phyloP scores from a whole-genome alignment of 225 moss, liverwort and hornwort species.

The Rhytidiadelphus loreus region DNA sequence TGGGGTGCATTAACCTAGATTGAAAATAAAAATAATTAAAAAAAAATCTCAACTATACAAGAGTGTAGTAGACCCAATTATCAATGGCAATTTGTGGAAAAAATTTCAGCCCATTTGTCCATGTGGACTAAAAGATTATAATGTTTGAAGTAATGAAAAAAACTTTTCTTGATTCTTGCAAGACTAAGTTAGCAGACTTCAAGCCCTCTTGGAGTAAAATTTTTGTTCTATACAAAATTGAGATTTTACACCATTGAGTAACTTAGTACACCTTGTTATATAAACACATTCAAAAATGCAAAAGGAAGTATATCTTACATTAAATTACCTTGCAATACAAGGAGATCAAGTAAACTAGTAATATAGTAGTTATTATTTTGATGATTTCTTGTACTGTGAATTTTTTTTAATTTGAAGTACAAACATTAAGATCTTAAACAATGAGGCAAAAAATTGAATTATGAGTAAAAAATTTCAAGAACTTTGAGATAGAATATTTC shows the following conservation, averaged over 20 bases:
- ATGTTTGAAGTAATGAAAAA: neutral
- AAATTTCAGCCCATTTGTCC: neutral
- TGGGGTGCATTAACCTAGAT: accelerated
- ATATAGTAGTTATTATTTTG: neutral
- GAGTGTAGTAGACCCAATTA: too few relatives aligned
- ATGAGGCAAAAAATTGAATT: neutral
- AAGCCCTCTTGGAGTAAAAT: accelerated
- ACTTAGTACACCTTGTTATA: neutral
- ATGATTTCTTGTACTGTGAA: neutral
- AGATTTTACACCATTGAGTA: neutral
- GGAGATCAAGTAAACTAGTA: neutral
- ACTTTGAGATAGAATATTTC: neutral
- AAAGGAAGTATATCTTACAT: neutral
- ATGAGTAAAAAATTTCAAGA: neutral
- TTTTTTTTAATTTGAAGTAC: neutral
- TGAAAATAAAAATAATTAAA: neutral
- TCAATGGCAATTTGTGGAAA: neutral
- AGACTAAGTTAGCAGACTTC: accelerated
- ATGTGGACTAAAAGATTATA: neutral
- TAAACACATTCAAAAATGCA: neutral
- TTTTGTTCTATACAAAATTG: neutral
- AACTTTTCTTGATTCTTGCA: accelerated
- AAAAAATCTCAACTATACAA: neutral
- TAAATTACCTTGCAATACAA: neutral
- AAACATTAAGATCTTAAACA: accelerated